Conservation (phyloP, 441 rosid species). For the Gossypium schwendimanii region DNA sequence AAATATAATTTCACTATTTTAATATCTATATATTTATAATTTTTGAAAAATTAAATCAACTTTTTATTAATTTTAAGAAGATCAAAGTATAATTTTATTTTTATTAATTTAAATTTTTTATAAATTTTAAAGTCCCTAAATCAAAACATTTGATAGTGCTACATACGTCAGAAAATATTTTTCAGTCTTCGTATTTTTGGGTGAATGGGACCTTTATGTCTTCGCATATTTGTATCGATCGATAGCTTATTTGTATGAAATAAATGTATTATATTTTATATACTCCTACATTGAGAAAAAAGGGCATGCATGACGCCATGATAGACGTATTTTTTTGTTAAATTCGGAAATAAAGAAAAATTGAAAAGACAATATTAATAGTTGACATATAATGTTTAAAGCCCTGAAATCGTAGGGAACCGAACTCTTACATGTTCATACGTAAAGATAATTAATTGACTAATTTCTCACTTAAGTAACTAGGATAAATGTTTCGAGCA, state of each 20-base stretch:
- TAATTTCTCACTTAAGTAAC: not conserved
- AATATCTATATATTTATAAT: no score
- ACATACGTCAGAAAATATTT: not conserved
- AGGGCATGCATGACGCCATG: not conserved
- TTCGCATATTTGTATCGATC: not conserved
- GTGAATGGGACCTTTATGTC: not conserved
- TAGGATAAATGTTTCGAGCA: not conserved
- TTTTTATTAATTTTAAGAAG: no score
- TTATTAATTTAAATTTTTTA: no score
- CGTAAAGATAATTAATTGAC: not conserved
- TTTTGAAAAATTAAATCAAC: not conserved
- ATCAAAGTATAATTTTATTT: no score
- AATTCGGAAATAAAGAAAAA: not conserved
- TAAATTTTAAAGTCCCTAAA: no score
- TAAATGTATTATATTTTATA: not conserved
- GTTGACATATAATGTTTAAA: not conserved
- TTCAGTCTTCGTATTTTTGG: not conserved
- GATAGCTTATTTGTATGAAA: not conserved
- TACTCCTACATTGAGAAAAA: not conserved
- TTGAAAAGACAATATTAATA: not conserved
- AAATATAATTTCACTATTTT: no score
- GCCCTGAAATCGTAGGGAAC: not conserved
- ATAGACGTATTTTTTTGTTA: not conserved
- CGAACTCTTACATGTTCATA: not conserved
- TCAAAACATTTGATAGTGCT: no score